Base-by-base conservation (phyloP, 805 yeast species). In the Candida rishiriensis region DNA sequence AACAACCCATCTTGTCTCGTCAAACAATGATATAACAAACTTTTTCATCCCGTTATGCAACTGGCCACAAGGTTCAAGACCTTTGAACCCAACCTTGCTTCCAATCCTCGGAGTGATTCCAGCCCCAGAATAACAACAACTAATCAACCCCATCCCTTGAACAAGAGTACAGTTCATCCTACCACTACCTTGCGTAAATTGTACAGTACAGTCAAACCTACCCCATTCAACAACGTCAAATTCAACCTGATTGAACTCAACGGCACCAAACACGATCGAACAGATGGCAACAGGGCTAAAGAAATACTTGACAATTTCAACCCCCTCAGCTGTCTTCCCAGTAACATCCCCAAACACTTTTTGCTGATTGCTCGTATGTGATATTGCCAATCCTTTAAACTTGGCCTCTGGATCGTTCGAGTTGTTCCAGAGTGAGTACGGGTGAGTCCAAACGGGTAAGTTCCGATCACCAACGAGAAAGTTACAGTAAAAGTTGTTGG, bases 111-210 rank as follows among this genome's bases (percentile, higher is more conserved):
- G 85, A 28, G 70, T 70, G 53, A 81, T 64, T 47, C 69, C 65
- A 11, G 80, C 80, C 4, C 26, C 26, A 50, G 73, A 70, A 36
- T 61, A 63, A 6, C 76, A 63, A 26, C 82, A 87, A 29, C 96
- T 83, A 13, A 86, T 78, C 49, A 86, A 80, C 7, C 96, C 96
- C 76, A 52, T 71, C 43, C 97, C 97, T 62, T 85, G 90, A 6
- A 83, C 85, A 43, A 85, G 56, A 3, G 91, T 90, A 75, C 51
- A 39, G 3, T 40, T 34, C 41, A 63, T 41, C 13, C 5, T 8
- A 5, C 26, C 26, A 21, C 26, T 21, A 21, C 7, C 45, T 9
- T 52, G 32, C 46, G 64, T 46, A 39, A 76, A 66, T 38, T 69
- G 36, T 8, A 56, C n/a, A 1, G 66, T 66, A 36, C 59, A 57